Evolutionary conservation across 2,329 filamentous ascomycete genomes (phyloP).

Genomic region (Didymella keratinophila): DNA sequence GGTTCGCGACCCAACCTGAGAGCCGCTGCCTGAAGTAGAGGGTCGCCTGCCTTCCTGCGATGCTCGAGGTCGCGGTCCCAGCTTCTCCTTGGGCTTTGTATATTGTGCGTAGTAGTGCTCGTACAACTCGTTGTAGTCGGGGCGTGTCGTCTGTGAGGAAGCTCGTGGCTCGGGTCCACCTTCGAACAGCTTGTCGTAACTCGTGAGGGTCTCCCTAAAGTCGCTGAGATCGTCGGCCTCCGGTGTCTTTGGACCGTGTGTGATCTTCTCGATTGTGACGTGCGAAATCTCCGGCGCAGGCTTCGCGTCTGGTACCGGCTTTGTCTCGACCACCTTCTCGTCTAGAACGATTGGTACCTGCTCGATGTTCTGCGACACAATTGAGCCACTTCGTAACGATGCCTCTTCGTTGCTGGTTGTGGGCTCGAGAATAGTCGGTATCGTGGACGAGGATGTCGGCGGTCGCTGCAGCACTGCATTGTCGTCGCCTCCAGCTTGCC

Average conservation of each 20-base stretch:
- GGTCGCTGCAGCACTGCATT: conserved; percentile 26
- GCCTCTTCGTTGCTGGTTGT: conserved; percentile 18
- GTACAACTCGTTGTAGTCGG: conserved; percentile 52
- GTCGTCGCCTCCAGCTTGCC: conserved; percentile 46
- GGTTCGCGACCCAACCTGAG: conserved; percentile 64
- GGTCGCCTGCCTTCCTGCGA: conserved; percentile 72
- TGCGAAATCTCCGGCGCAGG: conserved; percentile 31
- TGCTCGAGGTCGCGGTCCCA: conserved; percentile 85
- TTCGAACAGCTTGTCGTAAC: conserved; percentile 47
- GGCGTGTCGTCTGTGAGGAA: conserved; percentile 53
- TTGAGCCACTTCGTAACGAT: conserved; percentile 17
- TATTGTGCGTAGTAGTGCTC: conserved; percentile 59
- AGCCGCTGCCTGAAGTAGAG: conserved; percentile 62
- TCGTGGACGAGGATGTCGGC: conserved; percentile 31
- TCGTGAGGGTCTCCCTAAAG: conserved; percentile 39
- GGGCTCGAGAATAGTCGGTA: conserved; percentile 38
- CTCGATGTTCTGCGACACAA: conserved; percentile 25
- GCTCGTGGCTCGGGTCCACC: conserved; percentile 53
- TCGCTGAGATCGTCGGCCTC: conserved; percentile 31
- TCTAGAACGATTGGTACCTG: conserved; percentile 23
- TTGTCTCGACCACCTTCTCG: conserved; percentile 24
- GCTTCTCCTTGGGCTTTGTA: conserved; percentile 84
- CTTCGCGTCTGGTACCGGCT: conserved; percentile 21
- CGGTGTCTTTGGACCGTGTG: conserved; percentile 32
- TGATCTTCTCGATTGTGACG: conserved; percentile 31